Evolutionary conservation across 2,329 filamentous ascomycete species (phyloP), one percentile per base, ranked within the genome.

Genomic region (Scedosporium apiospermum): DNA sequence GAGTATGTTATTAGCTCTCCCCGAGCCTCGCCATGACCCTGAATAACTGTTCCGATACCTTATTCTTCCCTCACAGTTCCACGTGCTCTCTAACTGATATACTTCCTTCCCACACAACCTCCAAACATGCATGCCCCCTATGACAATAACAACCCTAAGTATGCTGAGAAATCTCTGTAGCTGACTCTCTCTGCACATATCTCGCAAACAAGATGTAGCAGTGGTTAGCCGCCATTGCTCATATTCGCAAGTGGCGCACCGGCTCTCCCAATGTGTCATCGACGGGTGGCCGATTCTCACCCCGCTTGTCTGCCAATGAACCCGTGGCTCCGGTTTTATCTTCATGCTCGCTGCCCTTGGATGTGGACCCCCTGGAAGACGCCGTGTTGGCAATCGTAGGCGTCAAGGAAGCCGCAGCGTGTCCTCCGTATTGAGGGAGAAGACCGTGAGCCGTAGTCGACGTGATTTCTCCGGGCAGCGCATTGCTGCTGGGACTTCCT

Each of bases 361-460:
- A 62, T 14, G 65, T 65, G 10, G 70, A 67, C 16, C 62, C 62
- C 58, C 73, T 74, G 60, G 71, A 66, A 53, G 75, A 72, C 26
- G 68, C 67, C 26, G 72, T 67, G 64, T 78, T 78, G 42, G 74
- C 75, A 58, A 78, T 75, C 23, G 76, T 69, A 16, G 80, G 79
- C 9, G 75, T 72, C 21, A 82, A 72, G 57, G 78, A 82, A 23
- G 81, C 80, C 9, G 80, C 78, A 23, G 81, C 81, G 67, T 83
- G 74, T 18, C 81, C 81, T 9, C 75, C 70, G 63, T 81, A 83
- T 38, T 82, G 79, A 16, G 81, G 82, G 57, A 85, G 71, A 53
- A 80, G 76, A n/a, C 81, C 82, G 30, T 78, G 80, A 6, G 78
- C 82, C 12, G 80, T 84, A 55, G 78, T 80, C 3, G 82, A 79